Conservation (phyloP, 140 eudicot species). For the Erigeron philadelphicus region DNA sequence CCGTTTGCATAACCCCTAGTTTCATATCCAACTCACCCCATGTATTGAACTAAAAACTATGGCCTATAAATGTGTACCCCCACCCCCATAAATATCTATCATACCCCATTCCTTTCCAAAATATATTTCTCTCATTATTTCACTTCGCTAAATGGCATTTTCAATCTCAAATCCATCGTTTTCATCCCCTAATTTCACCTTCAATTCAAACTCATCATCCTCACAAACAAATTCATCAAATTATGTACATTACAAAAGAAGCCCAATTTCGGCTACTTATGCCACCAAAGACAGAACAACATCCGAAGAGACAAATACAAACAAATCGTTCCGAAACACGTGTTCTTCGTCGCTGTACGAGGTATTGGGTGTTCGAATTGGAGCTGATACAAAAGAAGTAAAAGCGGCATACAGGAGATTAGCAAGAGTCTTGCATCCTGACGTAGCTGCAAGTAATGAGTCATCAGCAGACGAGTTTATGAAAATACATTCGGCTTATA, state of each 20-base stretch:
- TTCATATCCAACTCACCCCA: no score
- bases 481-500: conserved; percentile 56
- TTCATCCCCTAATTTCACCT: conserved; percentile 23
- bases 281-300: conserved; percentile 27
- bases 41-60: no score
- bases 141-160: conserved; percentile 20
- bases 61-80: no score
- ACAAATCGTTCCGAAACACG: conserved; percentile 3
- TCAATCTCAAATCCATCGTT: conserved; percentile 15
- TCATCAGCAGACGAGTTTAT: conserved; percentile 30
- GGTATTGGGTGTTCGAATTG: conserved; percentile 48
- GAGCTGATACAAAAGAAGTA: conserved; percentile 54
- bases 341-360: conserved; percentile 50
- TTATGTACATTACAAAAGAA: conserved; percentile 9
- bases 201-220: neutral
- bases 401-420: conserved; percentile 62
- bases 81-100: no score
- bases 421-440: conserved; percentile 73
- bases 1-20: no score
- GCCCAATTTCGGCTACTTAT: conserved; percentile 34
- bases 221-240: conserved; percentile 11
- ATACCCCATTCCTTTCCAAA: no score
- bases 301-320: neutral
- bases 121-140: neutral
- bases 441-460: conserved; percentile 29